Evolutionary conservation across 1,139 yeast genomes (phyloP), one percentile per base, ranked within the genome.

Genomic region (Pichia sp.): DNA sequence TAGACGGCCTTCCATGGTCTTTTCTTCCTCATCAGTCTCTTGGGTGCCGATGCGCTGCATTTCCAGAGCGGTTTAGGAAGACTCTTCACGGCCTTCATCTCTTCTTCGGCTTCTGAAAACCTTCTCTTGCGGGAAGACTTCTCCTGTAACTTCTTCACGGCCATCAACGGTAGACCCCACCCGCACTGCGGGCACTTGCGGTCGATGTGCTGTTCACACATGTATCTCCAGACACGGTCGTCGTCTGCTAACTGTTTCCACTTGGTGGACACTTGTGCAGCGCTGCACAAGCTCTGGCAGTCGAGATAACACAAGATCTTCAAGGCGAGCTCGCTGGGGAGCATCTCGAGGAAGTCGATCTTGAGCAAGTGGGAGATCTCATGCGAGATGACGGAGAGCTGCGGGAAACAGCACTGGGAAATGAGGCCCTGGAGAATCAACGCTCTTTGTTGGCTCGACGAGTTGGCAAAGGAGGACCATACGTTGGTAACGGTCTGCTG

Each of bases 181-280:
- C 99, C 99, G 75, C 99, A 93, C 68, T 89, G 90, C 47, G 97
- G 96, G 72, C 99, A 93, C 70, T 93, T 93, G 58, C 96, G 78
- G 71, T 93, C 99, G 56, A 93, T 93, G 69, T 93, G 99, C 71
- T 93, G 99, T 69, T 91, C 97, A 70, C 99, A 93, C 93, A 93
- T 87, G 63, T 93, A 91, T 69, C 93, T 95, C 99, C 99, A 93
- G 6, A 93, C 98, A 53, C 95, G 74, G 66, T 93, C 98, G 68
- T 92, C 97, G 70, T 93, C 97, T 1, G 99, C 98, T 55, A 93
- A 74, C 53, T 76, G 75, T 66, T 88, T 84, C 99, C 99, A 93
- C 55, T 80, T 81, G 52, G 83, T 79, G 46, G 92, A 86, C 3
- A 93, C 99, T 71, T 87, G 95, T 0, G 98, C 96, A 0, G 98